phyloP scores from a whole-genome alignment of 129 eudicot species.

The Escallonia herrerae region DNA sequence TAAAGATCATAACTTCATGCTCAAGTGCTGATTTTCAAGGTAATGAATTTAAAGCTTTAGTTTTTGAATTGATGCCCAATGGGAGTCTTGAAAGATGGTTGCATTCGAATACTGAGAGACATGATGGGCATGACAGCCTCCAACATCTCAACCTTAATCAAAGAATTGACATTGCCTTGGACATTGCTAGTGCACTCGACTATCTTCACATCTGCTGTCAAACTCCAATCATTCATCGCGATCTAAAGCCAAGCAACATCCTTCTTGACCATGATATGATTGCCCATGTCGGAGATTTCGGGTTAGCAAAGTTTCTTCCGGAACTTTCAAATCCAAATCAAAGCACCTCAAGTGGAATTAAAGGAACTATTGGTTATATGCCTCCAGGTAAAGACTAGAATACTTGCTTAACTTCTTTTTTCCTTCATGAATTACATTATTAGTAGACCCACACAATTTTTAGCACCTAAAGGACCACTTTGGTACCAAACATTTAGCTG shows the following conservation, averaged over 20 bases:
- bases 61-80: slow-evolving; percentile 44
- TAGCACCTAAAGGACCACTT: neutral
- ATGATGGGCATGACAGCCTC: neutral
- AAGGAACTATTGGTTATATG: slow-evolving; percentile 41
- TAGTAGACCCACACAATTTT: neutral
- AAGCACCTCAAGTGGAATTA: slow-evolving; percentile 27
- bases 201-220: slow-evolving; percentile 39
- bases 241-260: slow-evolving; percentile 51
- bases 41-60: slow-evolving; percentile 39
- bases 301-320: slow-evolving; percentile 31
- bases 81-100: slow-evolving; percentile 42
- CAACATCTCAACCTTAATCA: slow-evolving; percentile 19
- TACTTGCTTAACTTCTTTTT: neutral
- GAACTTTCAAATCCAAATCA: slow-evolving; percentile 12
- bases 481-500: neutral
- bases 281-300: slow-evolving; percentile 51
- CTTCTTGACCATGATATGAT: slow-evolving; percentile 42
- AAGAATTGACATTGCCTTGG: slow-evolving; percentile 34
- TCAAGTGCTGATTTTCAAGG: slow-evolving; percentile 29
- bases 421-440: neutral
- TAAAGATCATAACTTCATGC: slow-evolving; percentile 36
- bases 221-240: slow-evolving; percentile 41
- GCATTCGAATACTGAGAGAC: slow-evolving; percentile 1
- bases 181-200: slow-evolving; percentile 44
- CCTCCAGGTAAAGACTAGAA: slow-evolving; percentile 33